Evolutionary conservation across 2,329 filamentous ascomycete genomes (phyloP), one percentile per base, ranked within the genome.

Genomic region (Trichoderma lentiforme): DNA sequence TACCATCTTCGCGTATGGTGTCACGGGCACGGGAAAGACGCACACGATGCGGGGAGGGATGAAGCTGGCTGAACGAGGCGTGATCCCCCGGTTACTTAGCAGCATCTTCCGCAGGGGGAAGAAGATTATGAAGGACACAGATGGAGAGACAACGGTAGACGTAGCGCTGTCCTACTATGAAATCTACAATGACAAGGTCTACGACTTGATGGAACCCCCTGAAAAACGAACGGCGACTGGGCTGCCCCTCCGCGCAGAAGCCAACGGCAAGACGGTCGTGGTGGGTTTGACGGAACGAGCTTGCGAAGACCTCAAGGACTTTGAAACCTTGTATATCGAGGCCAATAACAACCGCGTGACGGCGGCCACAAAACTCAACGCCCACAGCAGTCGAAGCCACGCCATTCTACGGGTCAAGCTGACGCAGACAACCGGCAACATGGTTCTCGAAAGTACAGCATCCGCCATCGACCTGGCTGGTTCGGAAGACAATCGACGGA

Each of bases 151-250:
- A 0, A 86, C 84, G 2, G 93, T 97, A 26, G 84, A 89, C 9
- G 93, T 97, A 18, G 86, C 89, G 14, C 87, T 98, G 78, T 95
- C 93, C 32, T 98, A 98, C 83, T 97, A 97, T 83, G 95, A 98
- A 81, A 97, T 98, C 75, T 98, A 98, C 83, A 97, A 97, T 81
- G 95, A 98, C 84, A 95, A 95, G 80, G 94, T 97, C 24, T 97
- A 91, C 78, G 95, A 98, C 80, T 85, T 98, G 36, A 93, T 98
- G 75, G 93, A 97, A 80, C 86, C 94, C 0, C 92, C 91, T 0
- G 95, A 98, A 80, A 97, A 94, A 84, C 92, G 96, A 65, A 94
- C 92, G 0, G 85, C 93, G 2, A 88, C 92, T 0, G 95, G 95
- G 0, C 84, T 97, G 30, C 93, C 93, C 2, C 88, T 97, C 28